Base-by-base conservation (phyloP, 2,329 filamentous ascomycete genomes). In the Arthroderma uncinatum region DNA sequence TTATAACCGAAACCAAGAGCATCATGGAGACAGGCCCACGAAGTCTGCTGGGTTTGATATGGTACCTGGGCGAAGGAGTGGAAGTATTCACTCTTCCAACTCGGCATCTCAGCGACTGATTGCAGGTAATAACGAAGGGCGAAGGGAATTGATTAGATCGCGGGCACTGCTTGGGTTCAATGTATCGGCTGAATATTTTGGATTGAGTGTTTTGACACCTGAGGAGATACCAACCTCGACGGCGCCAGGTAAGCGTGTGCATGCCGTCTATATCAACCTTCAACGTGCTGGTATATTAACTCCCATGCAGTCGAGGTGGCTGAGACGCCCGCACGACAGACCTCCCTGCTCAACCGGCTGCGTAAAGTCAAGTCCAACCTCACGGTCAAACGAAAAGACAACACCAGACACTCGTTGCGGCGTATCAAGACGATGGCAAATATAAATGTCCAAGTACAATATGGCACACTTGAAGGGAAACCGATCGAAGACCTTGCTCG, bases 401-500 rank as follows among this genome's bases (percentile, higher is more conserved):
- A 58, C 37, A 61, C 59, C 4, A 57, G 57, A 7, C 61, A 61
- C 1, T 68, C 61, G 14, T 56, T 74, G 39, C 69, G 71, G 37
- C 70, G 70, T 34, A 72, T 70, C 54, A 74, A 68, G 61, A 74
- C 72, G 14, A 67, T 74, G 54, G 67, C 67, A 4, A 67, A 64
- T 42, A 57, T 74, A 7, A 56, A 64, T 5, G 60, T 57, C 57
- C 66, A 65, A 23, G 59, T 61, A 48, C 62, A 63, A 5, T 68
- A 72, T 63, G 65, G 65, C 42, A 67, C 68, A 9, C 59, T 76
- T 54, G 66, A 61, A 48, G 71, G 69, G n/a, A 71, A 62, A 50
- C 62, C 65, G 10, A 44, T 76, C 14, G 73, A 75, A 54, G 68
- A 65, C n/a, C 64, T 76, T 19, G 66, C 71, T 48, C 71, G 71